Conservation (phyloP, 768 basidiomycete species). For the Nidularia pulvinata region DNA sequence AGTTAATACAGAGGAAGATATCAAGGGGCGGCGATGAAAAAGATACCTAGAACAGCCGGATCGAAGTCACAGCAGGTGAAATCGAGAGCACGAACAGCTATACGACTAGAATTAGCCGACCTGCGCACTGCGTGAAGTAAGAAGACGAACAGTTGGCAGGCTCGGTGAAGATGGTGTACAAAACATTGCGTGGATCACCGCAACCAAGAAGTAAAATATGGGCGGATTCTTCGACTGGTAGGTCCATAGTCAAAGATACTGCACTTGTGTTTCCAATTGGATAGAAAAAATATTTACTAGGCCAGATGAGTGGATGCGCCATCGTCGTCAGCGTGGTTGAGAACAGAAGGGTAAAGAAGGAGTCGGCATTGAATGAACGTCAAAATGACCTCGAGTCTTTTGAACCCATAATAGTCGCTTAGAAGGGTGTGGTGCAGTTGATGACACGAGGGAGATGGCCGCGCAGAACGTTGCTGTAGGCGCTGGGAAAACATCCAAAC, state of each 20-base stretch:
- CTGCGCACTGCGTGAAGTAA: too few species aligned
- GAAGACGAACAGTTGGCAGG: neutral
- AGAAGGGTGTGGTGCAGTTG: too few species aligned
- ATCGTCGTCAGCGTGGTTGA: constrained; percentile 16
- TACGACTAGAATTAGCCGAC: too few species aligned
- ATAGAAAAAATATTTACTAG: constrained; percentile 48
- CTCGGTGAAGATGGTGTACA: constrained; percentile 44
- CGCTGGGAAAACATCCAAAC: too few species aligned
- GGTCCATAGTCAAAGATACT: constrained; percentile 41
- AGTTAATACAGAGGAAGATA: neutral
- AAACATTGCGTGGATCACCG: constrained; percentile 53
- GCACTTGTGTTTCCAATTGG: constrained; percentile 62
- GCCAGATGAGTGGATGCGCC: constrained; percentile 44
- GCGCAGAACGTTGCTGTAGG: too few species aligned
- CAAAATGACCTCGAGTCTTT: too few species aligned
- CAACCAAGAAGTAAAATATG: constrained; percentile 54
- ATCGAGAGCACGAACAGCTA: constrained; percentile 31
- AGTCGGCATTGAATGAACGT: too few species aligned
- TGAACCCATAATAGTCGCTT: too few species aligned
- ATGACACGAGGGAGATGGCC: too few species aligned
- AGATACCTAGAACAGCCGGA: constrained; percentile 41
- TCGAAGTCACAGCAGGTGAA: constrained; percentile 54
- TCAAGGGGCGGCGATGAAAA: neutral
- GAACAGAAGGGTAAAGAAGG: too few species aligned
- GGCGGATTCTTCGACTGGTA: constrained; percentile 46